A percentile compares a stretch with the other conserved stretches of the same genome.
Conservation (phyloP, 2,329 filamentous ascomycete genomes). For the Colletotrichum musae region DNA sequence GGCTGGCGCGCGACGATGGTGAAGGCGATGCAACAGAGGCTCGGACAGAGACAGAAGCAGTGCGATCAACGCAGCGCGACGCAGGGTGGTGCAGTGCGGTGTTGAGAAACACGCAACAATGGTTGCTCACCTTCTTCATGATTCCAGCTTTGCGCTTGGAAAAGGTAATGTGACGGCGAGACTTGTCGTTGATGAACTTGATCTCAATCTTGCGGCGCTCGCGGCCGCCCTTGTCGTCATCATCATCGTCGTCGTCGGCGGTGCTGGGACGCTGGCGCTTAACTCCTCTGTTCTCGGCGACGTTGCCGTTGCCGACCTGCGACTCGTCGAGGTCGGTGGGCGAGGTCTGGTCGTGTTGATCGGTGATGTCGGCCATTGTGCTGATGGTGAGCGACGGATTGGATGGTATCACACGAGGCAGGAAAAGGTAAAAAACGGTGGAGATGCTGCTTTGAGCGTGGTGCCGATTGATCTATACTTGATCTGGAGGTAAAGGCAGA, state of each 20-base stretch:
- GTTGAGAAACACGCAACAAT: not conserved
- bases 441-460: slow-evolving; percentile 77
- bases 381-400: slow-evolving; percentile 22
- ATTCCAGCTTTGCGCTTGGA: slow-evolving; percentile 99
- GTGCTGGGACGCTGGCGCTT: slow-evolving; percentile 89
- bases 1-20: not conserved
- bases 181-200: slow-evolving; percentile 99
- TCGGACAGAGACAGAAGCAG: not conserved
- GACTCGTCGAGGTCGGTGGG: slow-evolving; percentile 81
- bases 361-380: slow-evolving; percentile 84
- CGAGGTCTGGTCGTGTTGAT: slow-evolving; percentile 83
- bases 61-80: not conserved
- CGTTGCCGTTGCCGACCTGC: slow-evolving; percentile 76
- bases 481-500: slow-evolving; percentile 70
- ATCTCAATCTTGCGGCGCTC: slow-evolving; percentile 99
- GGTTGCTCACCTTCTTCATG: slow-evolving; percentile 92
- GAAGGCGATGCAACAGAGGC: not conserved
- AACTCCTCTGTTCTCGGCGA: slow-evolving; percentile 82
- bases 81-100: not conserved
- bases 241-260: slow-evolving; percentile 95
- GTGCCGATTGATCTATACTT: slow-evolving; percentile 77
- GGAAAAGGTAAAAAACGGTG: slow-evolving; percentile 70
- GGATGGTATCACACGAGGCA: slow-evolving; percentile 58
- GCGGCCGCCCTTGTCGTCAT: slow-evolving; percentile 97
- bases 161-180: slow-evolving; percentile 98